Evolutionary conservation across 352 stramenopile genomes (phyloP), one percentile per base, ranked within the genome.

Genomic region (Thraustotheca clavata): DNA sequence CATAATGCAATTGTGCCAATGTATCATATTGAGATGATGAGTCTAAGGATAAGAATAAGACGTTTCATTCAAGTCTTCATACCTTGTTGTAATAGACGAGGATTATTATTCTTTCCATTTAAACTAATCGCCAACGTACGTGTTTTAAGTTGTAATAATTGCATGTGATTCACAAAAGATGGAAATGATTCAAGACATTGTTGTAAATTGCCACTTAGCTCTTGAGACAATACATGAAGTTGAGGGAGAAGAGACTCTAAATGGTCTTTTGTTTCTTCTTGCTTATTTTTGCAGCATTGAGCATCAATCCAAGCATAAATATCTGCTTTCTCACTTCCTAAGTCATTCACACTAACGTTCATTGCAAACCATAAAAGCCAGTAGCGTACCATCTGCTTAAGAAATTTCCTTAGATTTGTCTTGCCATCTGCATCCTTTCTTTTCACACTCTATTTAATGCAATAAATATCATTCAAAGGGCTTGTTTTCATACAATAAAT

Each of bases 221-320:
- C 57, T 46, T 65, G 57, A 0, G 57, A 65, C 24, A 65, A 33
- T 9, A 65, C 57, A 16, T 65, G 57, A 27, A 65, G 35, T 26
- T 65, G 38, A n/a, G 57, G 57, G 3, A 65, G 29, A 8, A 65
- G 39, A n/a, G 41, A 7, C 40, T 65, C 57, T 5, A 65, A 27
- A 5, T 49, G 20, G 29, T 40, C 6, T n/a, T 40, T 65, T 40
- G 46, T 18, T 34, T 38, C 33, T 16, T 29, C 49, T 34, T 24
- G 9, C 31, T 38, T n/a, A 36, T 16, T 11, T 4, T 33, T 32
- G 35, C 35, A 16, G 22, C 27, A 46, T 9, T 65, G 38, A 31
- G 57, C 57, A 33, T 65, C 57, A 6, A 65, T 33, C 57, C 57
- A 65, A 16, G 57, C 57, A 22, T 65, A 65, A 9, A 65, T 43